These are phyloP conservation scores for Apiotrichum montevideense DNA, from an alignment of 1,284 basidiomycete genomes.

Conservation along the genomic window DNA sequence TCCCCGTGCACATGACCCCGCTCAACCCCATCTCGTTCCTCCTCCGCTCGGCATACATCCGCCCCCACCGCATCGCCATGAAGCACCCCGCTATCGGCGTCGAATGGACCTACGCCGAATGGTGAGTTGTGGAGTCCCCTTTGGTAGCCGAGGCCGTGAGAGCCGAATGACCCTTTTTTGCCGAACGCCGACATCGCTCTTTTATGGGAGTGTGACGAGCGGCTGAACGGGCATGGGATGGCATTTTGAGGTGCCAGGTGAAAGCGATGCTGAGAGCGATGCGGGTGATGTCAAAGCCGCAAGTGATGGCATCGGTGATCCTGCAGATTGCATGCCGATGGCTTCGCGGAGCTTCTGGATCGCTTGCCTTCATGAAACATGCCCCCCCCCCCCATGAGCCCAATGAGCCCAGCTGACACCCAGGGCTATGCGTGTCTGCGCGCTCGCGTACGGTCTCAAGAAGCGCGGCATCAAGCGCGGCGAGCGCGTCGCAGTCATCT, in stretches of 20 bases:
- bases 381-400: not conserved
- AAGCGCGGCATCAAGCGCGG: constrained; percentile 66
- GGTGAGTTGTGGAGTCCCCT: constrained; percentile 7
- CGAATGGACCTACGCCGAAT: constrained; percentile 18
- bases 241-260: no score
- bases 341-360: no score
- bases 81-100: constrained; percentile 18
- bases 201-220: no score
- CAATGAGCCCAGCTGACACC: not conserved
- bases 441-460: constrained; percentile 64
- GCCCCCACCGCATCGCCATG: constrained; percentile 12
- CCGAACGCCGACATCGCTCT: no score
- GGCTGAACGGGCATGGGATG: no score
- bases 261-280: no score
- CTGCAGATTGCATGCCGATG: no score
- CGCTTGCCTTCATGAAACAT: no score
- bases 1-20: constrained; percentile 8
- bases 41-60: constrained; percentile 17
- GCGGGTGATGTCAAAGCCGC: not conserved
- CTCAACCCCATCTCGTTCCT: constrained; percentile 18
- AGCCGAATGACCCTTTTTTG: no score
- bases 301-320: no score
- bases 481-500: constrained; percentile 63
- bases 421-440: constrained; percentile 19
- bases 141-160: no score